Evolutionary conservation across 169 alveolate species (phyloP).

Genomic region (Ichthyophthirius multifiliis): DNA sequence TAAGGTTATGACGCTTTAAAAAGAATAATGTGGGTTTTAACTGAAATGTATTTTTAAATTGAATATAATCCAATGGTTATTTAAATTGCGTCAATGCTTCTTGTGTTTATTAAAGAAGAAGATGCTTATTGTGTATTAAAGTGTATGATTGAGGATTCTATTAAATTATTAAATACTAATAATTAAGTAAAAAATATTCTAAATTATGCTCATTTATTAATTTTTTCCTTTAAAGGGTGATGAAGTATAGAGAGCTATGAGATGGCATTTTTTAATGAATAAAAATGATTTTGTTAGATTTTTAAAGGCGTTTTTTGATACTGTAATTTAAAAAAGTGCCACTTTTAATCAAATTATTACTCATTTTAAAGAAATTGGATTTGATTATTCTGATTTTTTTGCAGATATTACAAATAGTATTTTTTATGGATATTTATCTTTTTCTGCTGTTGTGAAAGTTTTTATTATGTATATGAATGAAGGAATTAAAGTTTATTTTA

Average conservation of each 20-base stretch:
- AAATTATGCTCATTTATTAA: too few species aligned
- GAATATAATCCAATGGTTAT: constrained; percentile 47
- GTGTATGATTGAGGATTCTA: constrained; percentile 39
- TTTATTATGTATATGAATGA: constrained; percentile 43
- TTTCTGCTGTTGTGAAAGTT: constrained; percentile 13
- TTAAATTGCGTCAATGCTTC: not conserved
- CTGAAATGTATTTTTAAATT: constrained; percentile 13
- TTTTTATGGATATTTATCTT: constrained; percentile 23
- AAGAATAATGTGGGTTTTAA: constrained; percentile 28
- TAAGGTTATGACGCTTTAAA: constrained; percentile 33
- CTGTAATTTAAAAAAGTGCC: constrained; percentile 21
- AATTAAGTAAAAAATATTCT: too few species aligned
- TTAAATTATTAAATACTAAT: not conserved
- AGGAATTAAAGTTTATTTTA: constrained; percentile 41
- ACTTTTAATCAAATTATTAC: constrained; percentile 13
- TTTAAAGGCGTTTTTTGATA: constrained; percentile 34
- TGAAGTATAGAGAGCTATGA: constrained; percentile 10
- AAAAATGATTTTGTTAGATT: constrained; percentile 19
- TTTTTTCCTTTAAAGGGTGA: too few species aligned
- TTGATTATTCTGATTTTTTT: constrained; percentile 32
- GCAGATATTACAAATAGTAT: constrained; percentile 27
- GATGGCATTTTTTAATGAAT: constrained; percentile 46
- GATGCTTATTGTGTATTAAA: constrained; percentile 32
- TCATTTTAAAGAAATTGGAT: constrained; percentile 19
- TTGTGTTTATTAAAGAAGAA: constrained; percentile 27